phyloP scores from a whole-genome alignment of 805 yeast genomes.

The Zygoascus ofunaensis region DNA sequence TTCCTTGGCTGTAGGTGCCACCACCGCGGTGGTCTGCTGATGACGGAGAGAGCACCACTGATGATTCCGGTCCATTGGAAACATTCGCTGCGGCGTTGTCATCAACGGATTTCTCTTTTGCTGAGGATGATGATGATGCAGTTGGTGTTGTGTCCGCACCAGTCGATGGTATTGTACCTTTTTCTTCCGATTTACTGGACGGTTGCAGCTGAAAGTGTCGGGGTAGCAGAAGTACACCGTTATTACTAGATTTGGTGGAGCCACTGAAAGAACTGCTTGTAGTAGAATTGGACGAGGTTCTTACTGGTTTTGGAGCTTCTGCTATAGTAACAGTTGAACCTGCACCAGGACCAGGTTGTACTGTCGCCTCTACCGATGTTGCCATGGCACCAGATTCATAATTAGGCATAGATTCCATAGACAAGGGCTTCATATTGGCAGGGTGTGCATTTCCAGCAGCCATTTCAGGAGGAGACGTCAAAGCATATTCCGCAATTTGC shows the following conservation, averaged over 20 bases:
- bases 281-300: neutral
- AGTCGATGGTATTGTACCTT: too few relatives aligned
- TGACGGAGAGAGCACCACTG: neutral
- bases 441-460: neutral
- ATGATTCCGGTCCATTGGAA: neutral
- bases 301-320: neutral
- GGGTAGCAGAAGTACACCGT: conserved; percentile 24
- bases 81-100: neutral
- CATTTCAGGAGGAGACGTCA: neutral
- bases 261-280: neutral
- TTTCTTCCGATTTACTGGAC: neutral
- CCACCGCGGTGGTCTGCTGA: neutral
- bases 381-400: neutral
- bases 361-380: neutral
- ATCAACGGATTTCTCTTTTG: neutral
- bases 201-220: conserved; percentile 21
- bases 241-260: conserved; percentile 2
- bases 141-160: too few relatives aligned
- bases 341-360: too few relatives aligned
- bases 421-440: neutral
- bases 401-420: neutral
- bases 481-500: neutral
- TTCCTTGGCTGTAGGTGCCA: too few relatives aligned
- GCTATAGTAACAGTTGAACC: too few relatives aligned
- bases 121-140: too few relatives aligned